Conservation (phyloP, 2,329 filamentous ascomycete genomes). For the Cladophialophora bantiana region DNA sequence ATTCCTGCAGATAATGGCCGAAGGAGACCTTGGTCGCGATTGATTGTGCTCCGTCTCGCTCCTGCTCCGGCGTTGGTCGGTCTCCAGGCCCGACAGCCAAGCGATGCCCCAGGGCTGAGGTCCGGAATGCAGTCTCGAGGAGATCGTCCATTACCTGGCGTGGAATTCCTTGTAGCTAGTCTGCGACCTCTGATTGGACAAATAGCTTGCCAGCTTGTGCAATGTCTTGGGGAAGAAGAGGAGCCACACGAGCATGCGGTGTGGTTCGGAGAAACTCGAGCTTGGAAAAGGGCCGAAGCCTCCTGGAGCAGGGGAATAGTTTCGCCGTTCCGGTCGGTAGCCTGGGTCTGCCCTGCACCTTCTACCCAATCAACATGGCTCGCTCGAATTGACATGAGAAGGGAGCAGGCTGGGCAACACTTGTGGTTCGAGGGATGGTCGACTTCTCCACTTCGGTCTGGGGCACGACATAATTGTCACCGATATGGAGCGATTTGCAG, state of each 20-base stretch:
- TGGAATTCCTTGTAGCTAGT: background rate
- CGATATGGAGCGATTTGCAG: constrained; percentile 7
- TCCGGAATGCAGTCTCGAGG: background rate
- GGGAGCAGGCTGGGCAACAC: background rate
- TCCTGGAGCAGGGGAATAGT: constrained; percentile 23
- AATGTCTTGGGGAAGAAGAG: background rate
- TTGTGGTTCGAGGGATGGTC: background rate
- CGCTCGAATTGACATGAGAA: constrained; percentile 31
- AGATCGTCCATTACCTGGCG: background rate
- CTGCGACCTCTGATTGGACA: background rate
- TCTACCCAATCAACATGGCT: constrained; percentile 25
- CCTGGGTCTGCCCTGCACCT: background rate
- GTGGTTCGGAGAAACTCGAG: constrained; percentile 22
- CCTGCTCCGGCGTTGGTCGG: background rate
- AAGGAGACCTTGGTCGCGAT: background rate
- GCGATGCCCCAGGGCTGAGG: background rate
- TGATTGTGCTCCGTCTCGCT: background rate
- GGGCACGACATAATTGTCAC: background rate
- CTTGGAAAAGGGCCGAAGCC: constrained; percentile 23
- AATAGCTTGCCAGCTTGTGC: background rate
- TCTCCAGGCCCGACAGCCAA: background rate
- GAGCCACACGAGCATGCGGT: background rate
- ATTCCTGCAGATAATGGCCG: background rate
- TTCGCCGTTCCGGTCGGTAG: constrained; percentile 31
- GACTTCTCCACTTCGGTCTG: constrained; percentile 16